Conservation (phyloP, 1,284 basidiomycete genomes). For the Ceratobasidium sp. region DNA sequence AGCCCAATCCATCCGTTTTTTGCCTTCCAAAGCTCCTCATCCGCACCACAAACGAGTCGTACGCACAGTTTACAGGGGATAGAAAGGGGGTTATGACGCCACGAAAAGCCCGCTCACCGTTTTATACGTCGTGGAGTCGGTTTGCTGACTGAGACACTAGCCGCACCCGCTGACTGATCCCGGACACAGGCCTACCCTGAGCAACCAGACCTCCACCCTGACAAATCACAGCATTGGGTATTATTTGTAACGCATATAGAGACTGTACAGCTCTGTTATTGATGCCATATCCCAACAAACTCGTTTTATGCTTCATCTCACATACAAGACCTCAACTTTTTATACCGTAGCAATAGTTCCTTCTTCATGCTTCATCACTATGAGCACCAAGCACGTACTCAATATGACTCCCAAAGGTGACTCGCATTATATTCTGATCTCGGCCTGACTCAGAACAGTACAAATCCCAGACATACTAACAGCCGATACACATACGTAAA, state of each 20-base stretch:
- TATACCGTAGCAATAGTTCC: too few species aligned
- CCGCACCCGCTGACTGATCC: constrained; percentile 16
- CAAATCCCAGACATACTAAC: neutral
- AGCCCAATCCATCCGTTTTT: neutral
- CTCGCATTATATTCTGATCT: neutral
- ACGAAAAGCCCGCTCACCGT: constrained; percentile 18
- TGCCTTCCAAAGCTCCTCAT: neutral
- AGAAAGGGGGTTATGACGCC: constrained; percentile 9
- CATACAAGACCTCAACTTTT: too few species aligned
- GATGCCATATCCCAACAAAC: neutral
- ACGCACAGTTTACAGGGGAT: constrained; percentile 30
- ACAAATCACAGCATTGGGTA: constrained; percentile 3
- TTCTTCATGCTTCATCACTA: too few species aligned
- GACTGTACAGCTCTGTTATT: neutral
- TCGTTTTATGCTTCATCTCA: too few species aligned
- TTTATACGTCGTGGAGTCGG: constrained; percentile 25
- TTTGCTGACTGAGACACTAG: constrained; percentile 29
- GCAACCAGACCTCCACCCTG: constrained; percentile 26
- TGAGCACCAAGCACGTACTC: too few species aligned
- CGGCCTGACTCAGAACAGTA: too few species aligned
- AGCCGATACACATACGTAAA: too few species aligned
- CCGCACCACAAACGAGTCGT: neutral
- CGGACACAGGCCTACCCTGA: constrained; percentile 13
- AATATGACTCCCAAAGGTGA: neutral
- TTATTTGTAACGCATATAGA: constrained; percentile 4